phyloP scores from a whole-genome alignment of 441 rosid genomes.

The Populus hybrid region DNA sequence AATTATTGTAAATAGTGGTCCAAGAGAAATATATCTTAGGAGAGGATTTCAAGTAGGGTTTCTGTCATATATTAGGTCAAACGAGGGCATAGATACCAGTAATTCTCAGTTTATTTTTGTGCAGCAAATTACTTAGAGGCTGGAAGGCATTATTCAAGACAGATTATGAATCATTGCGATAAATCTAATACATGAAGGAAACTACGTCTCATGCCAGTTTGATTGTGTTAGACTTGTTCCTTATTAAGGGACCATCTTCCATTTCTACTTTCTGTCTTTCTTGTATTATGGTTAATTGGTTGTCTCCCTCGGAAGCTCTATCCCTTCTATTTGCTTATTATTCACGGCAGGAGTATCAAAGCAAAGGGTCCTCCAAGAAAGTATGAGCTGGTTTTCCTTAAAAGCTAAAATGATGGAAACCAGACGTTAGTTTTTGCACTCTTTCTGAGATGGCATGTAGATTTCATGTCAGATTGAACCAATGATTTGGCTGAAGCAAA shows the following conservation, averaged over 20 bases:
- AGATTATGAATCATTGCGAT: not conserved
- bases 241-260: too few species aligned
- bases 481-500: not conserved
- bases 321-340: too few species aligned
- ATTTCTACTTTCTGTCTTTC: not conserved
- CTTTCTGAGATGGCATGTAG: not conserved
- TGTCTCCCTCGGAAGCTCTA: too few species aligned
- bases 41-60: constrained; percentile 1
- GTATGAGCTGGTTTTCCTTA: too few species aligned
- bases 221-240: too few species aligned
- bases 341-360: too few species aligned
- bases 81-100: not conserved
- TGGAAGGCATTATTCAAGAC: not conserved
- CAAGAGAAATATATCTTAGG: not conserved
- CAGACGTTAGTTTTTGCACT: not conserved
- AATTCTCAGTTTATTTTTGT: not conserved
- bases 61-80: not conserved
- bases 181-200: not conserved
- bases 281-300: too few species aligned
- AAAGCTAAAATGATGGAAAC: too few species aligned
- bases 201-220: too few species aligned
- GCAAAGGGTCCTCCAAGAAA: too few species aligned
- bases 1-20: constrained; percentile 3
- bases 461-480: not conserved
- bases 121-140: not conserved